Conservation (phyloP, 1,284 basidiomycete species). For the Naganishia liquefaciens region DNA sequence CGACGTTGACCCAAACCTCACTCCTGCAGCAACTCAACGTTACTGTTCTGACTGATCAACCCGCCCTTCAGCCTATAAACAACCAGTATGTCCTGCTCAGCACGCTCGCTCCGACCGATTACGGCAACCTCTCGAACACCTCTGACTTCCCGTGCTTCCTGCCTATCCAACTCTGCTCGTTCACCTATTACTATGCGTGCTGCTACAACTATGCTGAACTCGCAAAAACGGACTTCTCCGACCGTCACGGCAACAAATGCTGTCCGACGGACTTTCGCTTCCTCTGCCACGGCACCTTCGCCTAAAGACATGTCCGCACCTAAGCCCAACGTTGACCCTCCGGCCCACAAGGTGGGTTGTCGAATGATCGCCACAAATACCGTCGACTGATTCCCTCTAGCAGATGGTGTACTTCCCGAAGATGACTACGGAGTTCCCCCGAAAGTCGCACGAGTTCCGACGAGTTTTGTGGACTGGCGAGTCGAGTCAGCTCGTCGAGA, state of each 20-base stretch:
- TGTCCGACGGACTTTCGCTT: slow-evolving; percentile 15
- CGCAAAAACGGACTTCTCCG: slow-evolving; percentile 18
- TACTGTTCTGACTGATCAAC: too few relatives aligned
- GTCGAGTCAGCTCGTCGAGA: slow-evolving; percentile 49
- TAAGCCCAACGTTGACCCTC: slow-evolving; percentile 16
- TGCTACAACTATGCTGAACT: slow-evolving; percentile 13
- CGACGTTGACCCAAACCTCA: too few relatives aligned
- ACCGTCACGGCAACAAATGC: not conserved
- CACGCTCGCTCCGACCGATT: slow-evolving; percentile 14
- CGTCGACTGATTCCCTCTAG: not conserved
- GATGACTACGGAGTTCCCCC: slow-evolving; percentile 46
- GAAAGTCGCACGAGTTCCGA: slow-evolving; percentile 48
- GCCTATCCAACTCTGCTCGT: slow-evolving; percentile 11
- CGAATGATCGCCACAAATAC: too few relatives aligned
- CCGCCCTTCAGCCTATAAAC: not conserved
- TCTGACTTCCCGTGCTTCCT: slow-evolving; percentile 20
- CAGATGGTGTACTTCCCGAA: slow-evolving; percentile 45
- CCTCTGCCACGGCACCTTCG: slow-evolving; percentile 2
- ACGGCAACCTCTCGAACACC: slow-evolving; percentile 22
- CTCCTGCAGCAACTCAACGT: too few relatives aligned
- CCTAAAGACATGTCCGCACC: not conserved
- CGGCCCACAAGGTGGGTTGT: slow-evolving; percentile 23
- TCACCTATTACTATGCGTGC: slow-evolving; percentile 12
- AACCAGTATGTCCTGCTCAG: slow-evolving; percentile 25
- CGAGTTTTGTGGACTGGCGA: slow-evolving; percentile 52